Evolutionary conservation across 352 stramenopile genomes (phyloP).

Genomic region (Pythium periplocum): DNA sequence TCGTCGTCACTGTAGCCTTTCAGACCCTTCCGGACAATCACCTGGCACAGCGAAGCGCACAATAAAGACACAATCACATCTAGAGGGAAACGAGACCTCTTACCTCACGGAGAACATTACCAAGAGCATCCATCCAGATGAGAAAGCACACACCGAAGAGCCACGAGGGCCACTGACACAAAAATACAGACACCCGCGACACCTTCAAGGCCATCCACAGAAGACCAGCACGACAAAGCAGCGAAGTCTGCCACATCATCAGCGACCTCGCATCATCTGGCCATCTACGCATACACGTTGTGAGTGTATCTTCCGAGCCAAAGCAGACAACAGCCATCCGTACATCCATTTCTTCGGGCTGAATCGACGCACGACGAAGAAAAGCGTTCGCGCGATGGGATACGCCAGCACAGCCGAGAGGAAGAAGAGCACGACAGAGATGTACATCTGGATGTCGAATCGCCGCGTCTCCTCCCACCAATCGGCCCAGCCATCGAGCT

Average conservation of each 20-base stretch:
- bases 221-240: slow-evolving; percentile 56
- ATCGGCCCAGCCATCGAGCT: slow-evolving; percentile 37
- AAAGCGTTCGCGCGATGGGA: slow-evolving; percentile 61
- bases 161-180: slow-evolving; percentile 65
- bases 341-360: slow-evolving; percentile 55
- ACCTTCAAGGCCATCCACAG: slow-evolving; percentile 63
- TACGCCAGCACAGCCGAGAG: slow-evolving; percentile 65
- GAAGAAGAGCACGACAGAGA: slow-evolving; percentile 73
- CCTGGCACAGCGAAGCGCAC: slow-evolving; percentile 3
- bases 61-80: background rate
- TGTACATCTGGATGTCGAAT: slow-evolving; percentile 49
- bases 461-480: slow-evolving; percentile 56
- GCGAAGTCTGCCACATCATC: slow-evolving; percentile 75
- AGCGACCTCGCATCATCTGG: slow-evolving; percentile 49
- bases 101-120: slow-evolving; percentile 58
- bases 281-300: slow-evolving; percentile 29
- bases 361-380: slow-evolving; percentile 56
- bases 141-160: slow-evolving; percentile 66
- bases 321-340: slow-evolving; percentile 6
- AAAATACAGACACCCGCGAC: slow-evolving; percentile 50
- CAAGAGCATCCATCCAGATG: slow-evolving; percentile 65
- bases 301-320: background rate
- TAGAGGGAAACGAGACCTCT: background rate
- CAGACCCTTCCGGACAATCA: slow-evolving; percentile 58
- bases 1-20: slow-evolving; percentile 61